phyloP scores from a whole-genome alignment of 768 basidiomycete species.

The Mycena galericulata region DNA sequence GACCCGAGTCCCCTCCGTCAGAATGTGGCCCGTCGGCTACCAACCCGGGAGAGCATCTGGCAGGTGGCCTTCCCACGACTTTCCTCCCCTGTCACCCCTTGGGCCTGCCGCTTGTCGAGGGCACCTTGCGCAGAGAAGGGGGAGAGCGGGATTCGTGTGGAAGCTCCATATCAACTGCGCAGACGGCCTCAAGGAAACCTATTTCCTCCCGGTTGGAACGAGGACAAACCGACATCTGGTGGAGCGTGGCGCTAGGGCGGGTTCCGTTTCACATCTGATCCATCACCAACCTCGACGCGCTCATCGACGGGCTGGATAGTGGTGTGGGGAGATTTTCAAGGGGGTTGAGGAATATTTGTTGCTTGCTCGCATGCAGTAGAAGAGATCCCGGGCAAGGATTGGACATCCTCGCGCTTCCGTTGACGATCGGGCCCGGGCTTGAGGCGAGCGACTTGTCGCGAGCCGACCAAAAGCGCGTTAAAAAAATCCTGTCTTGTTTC shows the following conservation, averaged over 20 bases:
- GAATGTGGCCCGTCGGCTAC: background rate
- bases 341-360: background rate
- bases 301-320: background rate
- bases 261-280: conserved; percentile 1
- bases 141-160: too few species aligned
- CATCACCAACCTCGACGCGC: background rate
- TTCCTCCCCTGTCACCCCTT: too few species aligned
- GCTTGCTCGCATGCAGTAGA: background rate
- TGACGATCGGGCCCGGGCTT: background rate
- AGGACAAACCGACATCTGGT: background rate
- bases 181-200: too few species aligned
- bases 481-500: too few species aligned
- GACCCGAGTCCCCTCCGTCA: background rate
- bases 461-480: conserved; percentile 3
- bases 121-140: too few species aligned
- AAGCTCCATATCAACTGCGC: too few species aligned
- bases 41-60: background rate
- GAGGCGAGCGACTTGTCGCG: background rate
- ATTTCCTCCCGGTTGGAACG: background rate
- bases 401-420: background rate
- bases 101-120: too few species aligned
- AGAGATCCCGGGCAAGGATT: background rate
- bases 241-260: background rate
- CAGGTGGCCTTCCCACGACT: background rate
- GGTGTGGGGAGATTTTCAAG: background rate